phyloP scores from a whole-genome alignment of 202 grass and related monocot species.

The Saccharum hybrid region DNA sequence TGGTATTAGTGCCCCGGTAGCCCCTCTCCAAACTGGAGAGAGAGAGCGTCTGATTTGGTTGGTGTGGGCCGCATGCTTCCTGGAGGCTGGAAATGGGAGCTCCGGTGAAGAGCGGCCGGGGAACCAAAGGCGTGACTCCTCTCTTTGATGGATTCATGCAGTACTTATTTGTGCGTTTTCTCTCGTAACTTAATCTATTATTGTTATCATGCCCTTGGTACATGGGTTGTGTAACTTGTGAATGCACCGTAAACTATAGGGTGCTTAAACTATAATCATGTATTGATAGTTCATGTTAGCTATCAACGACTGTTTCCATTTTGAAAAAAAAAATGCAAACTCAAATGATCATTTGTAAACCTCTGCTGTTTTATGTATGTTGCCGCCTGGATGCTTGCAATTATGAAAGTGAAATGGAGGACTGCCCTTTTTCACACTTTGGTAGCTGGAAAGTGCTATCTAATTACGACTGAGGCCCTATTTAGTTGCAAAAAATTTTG shows the following conservation, averaged over 20 bases:
- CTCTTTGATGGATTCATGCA: background rate
- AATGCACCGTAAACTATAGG: background rate
- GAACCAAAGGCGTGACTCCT: background rate
- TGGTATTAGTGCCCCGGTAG: conserved; percentile 33
- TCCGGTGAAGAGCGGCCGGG: conserved; percentile 32
- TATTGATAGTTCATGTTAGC: background rate
- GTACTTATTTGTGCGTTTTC: background rate
- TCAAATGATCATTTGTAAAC: background rate
- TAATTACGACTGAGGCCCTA: background rate
- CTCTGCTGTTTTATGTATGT: background rate
- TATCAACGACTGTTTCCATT: background rate
- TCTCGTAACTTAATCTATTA: background rate
- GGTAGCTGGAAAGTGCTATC: background rate
- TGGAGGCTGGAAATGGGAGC: conserved; percentile 16
- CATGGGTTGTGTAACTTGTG: background rate
- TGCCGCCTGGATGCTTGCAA: background rate
- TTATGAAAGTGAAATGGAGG: background rate
- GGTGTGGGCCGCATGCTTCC: conserved; percentile 25
- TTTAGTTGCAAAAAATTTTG: no score
- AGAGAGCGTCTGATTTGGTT: conserved; percentile 47
- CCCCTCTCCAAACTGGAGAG: conserved; percentile 74
- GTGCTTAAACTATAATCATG: background rate
- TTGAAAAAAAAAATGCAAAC: no score
- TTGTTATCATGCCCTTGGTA: background rate
- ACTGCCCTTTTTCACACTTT: no score